These are phyloP conservation scores for Candida ponderosae DNA, from an alignment of 805 yeast species.

Conservation along the genomic window DNA sequence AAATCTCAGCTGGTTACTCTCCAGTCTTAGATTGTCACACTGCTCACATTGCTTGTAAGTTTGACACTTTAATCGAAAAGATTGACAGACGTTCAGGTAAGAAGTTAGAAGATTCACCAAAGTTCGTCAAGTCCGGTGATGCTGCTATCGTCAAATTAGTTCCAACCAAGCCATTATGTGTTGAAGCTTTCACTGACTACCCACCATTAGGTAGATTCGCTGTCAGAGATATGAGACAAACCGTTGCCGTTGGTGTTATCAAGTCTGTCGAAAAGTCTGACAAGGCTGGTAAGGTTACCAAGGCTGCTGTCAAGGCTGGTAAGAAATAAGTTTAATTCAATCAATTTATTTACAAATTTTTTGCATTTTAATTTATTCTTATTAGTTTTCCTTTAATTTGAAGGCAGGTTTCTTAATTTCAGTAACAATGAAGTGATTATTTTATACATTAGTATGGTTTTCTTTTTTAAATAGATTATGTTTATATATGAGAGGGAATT, in stretches of 20 bases:
- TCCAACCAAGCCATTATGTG: slow-evolving; percentile 92
- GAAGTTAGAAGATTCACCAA: slow-evolving; percentile 84
- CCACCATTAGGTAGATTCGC: slow-evolving; percentile 99
- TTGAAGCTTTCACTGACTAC: slow-evolving; percentile 91
- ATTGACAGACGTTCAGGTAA: slow-evolving; percentile 95
- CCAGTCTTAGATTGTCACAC: slow-evolving; percentile 93
- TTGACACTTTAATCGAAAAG: slow-evolving; percentile 75
- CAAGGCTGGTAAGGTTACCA: slow-evolving; percentile 90
- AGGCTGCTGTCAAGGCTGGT: slow-evolving; percentile 59
- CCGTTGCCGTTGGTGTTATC: slow-evolving; percentile 99
- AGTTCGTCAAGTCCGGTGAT: slow-evolving; percentile 93
- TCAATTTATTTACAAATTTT: no score
- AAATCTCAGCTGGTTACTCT: slow-evolving; percentile 86
- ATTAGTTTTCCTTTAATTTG: no score
- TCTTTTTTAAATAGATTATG: no score
- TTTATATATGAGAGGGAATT: no score
- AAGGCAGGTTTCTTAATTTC: no score
- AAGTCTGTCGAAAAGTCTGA: slow-evolving; percentile 86
- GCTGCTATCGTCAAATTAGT: slow-evolving; percentile 90
- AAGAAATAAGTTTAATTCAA: slow-evolving; percentile 14
- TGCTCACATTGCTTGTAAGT: slow-evolving; percentile 89
- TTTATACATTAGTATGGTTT: no score
- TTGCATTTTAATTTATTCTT: no score
- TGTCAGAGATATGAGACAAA: slow-evolving; percentile 99
- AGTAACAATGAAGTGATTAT: no score